Evolutionary conservation across 169 alveolate species (phyloP), one percentile per base, ranked within the genome.

Genomic region (Eimeria maxima): DNA sequence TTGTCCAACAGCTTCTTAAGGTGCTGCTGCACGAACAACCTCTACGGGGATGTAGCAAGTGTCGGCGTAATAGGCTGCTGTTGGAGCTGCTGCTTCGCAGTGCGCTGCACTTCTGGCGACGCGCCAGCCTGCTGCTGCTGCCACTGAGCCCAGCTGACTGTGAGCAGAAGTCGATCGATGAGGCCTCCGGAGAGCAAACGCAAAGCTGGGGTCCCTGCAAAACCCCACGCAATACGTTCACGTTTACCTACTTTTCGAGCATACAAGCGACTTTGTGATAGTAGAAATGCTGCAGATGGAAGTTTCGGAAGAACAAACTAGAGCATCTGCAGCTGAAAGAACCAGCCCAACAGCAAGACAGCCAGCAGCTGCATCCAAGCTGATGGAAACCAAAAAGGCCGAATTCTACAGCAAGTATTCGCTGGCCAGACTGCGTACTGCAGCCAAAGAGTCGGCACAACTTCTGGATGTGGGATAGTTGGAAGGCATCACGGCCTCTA

Each of bases 401-500:
- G 47, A 38, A 16, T 38, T 2, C 53, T 73, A 11, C 53, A 38
- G 4, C 29, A 29, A 14, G 53, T 18, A 3, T 42, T 38, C 1
- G 18, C 83, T 4, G 24, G 81, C 33, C 33, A n/a, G 38, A 14
- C 93, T 63, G 47, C 81, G 42, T 65, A 87, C 94, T 27, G 63
- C 38, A 60, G 69, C 65, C 33, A 60, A 29, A 24, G 94, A 50
- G 47, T 65, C 83, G 94, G 67, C 20, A 44, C 65, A 63, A 27
- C 29, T 29, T 27, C 78, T 63, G 45, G 94, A 24, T 29, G 60
- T 29, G 13, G 94, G 80, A 33, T 60, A 87, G 94, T 33, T 87
- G 71, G 94, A 87, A 22, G 94, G 94, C 76, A 94, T 47, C 73
- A 94, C 89, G 24, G 93, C 94, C 86, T 94, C 96, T 18, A 94